Evolutionary conservation across 257 asterid species (phyloP).

Genomic region (Salvia hispanica): DNA sequence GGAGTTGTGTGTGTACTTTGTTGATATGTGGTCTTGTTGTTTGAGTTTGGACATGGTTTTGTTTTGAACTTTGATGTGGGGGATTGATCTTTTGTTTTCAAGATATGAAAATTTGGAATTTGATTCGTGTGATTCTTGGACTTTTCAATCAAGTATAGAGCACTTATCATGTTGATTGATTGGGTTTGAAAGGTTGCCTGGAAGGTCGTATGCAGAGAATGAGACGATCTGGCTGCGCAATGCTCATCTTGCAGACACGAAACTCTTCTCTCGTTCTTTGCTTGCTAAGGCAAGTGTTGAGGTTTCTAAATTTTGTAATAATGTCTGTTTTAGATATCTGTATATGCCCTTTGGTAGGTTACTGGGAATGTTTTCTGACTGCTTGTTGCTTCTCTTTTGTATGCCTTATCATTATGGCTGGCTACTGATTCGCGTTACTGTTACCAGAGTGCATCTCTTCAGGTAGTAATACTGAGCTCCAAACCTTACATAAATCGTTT

Average conservation of each 20-base stretch:
- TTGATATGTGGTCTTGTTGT: background rate
- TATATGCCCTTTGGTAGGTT: background rate
- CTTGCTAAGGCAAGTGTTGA: conserved; percentile 78
- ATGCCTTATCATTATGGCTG: background rate
- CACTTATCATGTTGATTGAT: conserved; percentile 7
- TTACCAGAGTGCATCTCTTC: conserved; percentile 77
- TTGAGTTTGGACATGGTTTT: background rate
- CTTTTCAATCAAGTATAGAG: background rate
- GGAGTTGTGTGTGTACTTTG: background rate
- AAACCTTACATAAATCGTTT: conserved; percentile 6
- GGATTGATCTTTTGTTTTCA: no score
- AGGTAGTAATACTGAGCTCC: conserved; percentile 47
- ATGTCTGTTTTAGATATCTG: background rate
- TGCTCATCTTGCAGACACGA: conserved; percentile 76
- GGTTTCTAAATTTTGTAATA: background rate
- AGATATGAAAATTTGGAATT: background rate
- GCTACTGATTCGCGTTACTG: conserved; percentile 32
- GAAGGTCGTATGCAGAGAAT: conserved; percentile 57
- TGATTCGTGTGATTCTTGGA: background rate
- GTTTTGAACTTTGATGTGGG: background rate
- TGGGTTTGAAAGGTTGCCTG: conserved; percentile 67
- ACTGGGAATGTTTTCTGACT: conserved; percentile 37
- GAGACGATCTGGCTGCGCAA: conserved; percentile 67
- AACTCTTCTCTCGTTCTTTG: conserved; percentile 69
- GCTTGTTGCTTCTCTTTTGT: conserved; percentile 27